Base-by-base conservation (phyloP, 257 asterid species). In the Paraleonurus japonicus region DNA sequence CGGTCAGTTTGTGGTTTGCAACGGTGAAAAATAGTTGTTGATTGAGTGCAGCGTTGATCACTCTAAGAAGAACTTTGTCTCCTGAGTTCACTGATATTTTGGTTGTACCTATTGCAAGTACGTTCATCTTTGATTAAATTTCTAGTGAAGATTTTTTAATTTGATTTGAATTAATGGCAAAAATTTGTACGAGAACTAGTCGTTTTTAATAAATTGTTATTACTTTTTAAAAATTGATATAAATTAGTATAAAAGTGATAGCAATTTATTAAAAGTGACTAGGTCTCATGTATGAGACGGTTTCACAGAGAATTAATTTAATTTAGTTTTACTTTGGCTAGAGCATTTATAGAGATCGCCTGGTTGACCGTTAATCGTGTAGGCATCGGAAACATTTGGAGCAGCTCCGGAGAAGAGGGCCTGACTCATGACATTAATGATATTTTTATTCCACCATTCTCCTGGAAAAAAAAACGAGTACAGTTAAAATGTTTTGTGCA, bases 11-110 rank as follows among this genome's bases (percentile, higher is more conserved):
- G 81, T 88, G 95, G 85, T 83, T 78, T 58, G 95, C 85, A 0
- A 86, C 89, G 0, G 85, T 27, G 75, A 88, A 86, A 61, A 88
- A 84, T 66, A 88, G 86, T 20, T 86, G 87, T 54, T 88, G 92
- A 69, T 88, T 86, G 74, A 88, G 85, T 78, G 89, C 92, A 61
- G 90, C 88, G 65, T 88, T 88, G 88, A 88, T 86, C 24, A 84
- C 84, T 78, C 95, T 68, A 1, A 88, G 75, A 4, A 86, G 85
- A 43, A 88, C 77, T 0, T 65, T 81, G 63, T 88, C 88, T 1
- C 90, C 92, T 0, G 80, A 47, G 30, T 84, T 82, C 65, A 88
- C 90, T 2, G 67, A 67, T 41, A 81, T 74, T 59, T 73, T 88
- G 16, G 59, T 67, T 1, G 95, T 85, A 57, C 77, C 95, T 87